phyloP scores from a whole-genome alignment of 164 flowering plant species.

The Nelumbo lutea region DNA sequence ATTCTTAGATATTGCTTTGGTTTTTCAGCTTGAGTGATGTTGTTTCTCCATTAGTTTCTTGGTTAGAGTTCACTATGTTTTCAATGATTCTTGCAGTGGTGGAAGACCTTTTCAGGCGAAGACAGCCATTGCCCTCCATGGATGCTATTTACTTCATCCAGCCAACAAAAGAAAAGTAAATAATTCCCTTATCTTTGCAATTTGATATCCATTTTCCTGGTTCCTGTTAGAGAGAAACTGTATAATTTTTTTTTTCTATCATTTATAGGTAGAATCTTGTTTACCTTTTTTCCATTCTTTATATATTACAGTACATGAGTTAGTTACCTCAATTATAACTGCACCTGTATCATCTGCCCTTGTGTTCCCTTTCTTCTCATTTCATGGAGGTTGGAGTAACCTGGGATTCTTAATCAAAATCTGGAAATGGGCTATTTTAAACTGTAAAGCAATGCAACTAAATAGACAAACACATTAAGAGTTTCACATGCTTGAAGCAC shows the following conservation, averaged over 20 bases:
- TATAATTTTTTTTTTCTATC: neutral
- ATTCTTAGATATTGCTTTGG: no score
- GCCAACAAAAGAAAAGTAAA: conserved; percentile 90
- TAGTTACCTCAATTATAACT: neutral
- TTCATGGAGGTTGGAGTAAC: no score
- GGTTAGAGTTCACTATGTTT: neutral
- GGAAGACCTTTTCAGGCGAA: conserved; percentile 87
- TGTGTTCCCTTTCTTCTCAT: neutral
- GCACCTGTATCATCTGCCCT: neutral
- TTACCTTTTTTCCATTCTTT: neutral
- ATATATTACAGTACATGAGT: neutral
- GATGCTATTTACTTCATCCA: conserved; percentile 96
- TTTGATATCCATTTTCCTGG: neutral
- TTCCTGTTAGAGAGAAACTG: neutral
- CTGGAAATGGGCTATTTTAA: no score
- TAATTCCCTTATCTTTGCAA: neutral
- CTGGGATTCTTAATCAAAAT: no score
- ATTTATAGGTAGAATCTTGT: neutral
- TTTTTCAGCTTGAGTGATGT: no score
- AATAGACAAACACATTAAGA: no score
- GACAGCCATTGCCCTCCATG: conserved; percentile 96
- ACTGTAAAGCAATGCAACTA: no score
- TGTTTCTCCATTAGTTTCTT: neutral
- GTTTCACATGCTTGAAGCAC: no score
- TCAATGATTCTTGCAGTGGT: conserved; percentile 68